Evolutionary conservation across 1,139 yeast genomes (phyloP), one percentile per base, ranked within the genome.

Genomic region (Blastobotrys ciferrii): DNA sequence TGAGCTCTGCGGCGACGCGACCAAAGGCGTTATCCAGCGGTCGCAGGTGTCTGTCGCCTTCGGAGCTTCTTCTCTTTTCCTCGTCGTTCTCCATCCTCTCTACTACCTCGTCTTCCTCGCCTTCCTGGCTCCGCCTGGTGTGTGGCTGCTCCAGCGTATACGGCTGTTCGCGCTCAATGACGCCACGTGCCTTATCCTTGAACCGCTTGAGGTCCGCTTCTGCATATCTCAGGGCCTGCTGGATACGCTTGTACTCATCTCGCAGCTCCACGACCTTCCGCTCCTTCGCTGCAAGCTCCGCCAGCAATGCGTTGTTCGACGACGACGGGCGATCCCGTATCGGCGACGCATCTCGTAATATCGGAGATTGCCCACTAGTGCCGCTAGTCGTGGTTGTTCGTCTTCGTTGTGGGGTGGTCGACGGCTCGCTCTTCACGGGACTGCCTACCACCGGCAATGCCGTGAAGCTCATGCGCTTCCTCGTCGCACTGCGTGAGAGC

Each of bases 201-300:
- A 57, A 60, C 45, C 45, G 46, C 32, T 53, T 52, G 45, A 64
- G 49, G 20, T 64, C 68, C 13, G 49, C 51, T 50, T 64, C 67
- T 11, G 68, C 68, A 32, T 51, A 52, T 43, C 55, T 56, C 44
- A 64, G 58, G 42, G 57, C 58, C 35, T 53, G 57, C 43, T 66
- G 63, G 33, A 62, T 56, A 32, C 65, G 53, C 47, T 59, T 55
- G 42, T 66, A 54, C 50, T 68, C 69, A 48, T 65, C 68, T 14
- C 60, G 51, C 31, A 68, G 60, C 49, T 68, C 70, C 15, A 64
- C 64, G 13, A 68, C 70, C 17, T 63, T 57, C 2, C 71, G 61
- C 48, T 68, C 70, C 42, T 65, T 63, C 37, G 65, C 60, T 2
- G 72, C 72, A 42, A 68, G 58, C 49, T 63, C 60, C 23, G 69